Evolutionary conservation across 768 basidiomycete genomes (phyloP), one percentile per base, ranked within the genome.

Genomic region (Candolleomyces efflorescens): DNA sequence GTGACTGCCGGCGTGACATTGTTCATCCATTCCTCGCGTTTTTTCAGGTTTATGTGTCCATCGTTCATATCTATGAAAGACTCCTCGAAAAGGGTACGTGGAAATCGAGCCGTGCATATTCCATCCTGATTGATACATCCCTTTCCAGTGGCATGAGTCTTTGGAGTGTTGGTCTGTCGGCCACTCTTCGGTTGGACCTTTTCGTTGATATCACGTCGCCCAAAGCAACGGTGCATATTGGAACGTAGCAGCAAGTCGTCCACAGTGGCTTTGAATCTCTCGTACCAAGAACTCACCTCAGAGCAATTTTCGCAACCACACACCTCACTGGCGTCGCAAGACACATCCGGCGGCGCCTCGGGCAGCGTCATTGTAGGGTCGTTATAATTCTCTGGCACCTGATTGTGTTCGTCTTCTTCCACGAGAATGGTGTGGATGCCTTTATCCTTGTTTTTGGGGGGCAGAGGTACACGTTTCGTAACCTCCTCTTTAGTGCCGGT

Each of bases 1-100:
- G 68, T 66, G 0, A 75, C 5, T 2, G 59, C 7, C 9, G 66
- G 55, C 11, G 69, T 67, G 18, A 68, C 63, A 5, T 67, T 71
- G 46, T 47, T 47, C 0, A 47, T 23, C 46, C 4, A 4, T 3
- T n/a, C 5, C 12, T 47, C 46, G 15, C 18, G n/a, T 9, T 47
- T 47, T 13, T 47, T 47, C 15, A 47, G 3, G 22, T 20, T 24
- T 3, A 47, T 47, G n/a, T 47, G 46, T 1, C 6, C 46, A 2
- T 3, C 13, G 1, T 47, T 23, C 1, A 3, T 1, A 23, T 20
- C 24, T 3, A 47, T 13, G 7, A 6, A 3, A 3, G 17, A 22
- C 1, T 17, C 20, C 1, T 17, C 2, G 12, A 20, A 47, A 20
- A 47, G 12, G 24, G 17, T 1, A 3, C 46, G 46, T 1, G 46